These are phyloP conservation scores for Gomphus sp. DNA, from an alignment of 1,284 basidiomycete species.

Conservation along the genomic window DNA sequence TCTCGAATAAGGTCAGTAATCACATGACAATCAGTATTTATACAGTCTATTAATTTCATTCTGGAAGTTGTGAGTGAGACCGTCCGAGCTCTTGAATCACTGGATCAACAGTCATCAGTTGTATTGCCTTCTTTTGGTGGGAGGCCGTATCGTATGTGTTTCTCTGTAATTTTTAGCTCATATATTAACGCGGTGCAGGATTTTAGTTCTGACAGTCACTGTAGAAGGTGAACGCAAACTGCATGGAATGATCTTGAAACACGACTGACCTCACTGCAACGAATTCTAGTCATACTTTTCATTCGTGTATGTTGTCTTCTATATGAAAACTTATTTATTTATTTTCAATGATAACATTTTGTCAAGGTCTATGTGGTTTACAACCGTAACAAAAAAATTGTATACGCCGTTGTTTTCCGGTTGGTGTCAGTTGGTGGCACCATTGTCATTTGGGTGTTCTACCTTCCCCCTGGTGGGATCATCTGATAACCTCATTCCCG, in stretches of 20 bases:
- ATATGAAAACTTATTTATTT: neutral
- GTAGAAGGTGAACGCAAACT: too few species aligned
- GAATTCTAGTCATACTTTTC: too few species aligned
- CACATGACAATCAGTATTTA: too few species aligned
- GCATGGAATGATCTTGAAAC: too few species aligned
- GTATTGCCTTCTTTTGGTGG: too few species aligned
- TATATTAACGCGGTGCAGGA: neutral
- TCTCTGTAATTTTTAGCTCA: neutral
- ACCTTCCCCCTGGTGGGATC: neutral
- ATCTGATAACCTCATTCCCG: neutral
- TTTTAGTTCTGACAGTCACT: neutral
- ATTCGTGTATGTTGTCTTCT: too few species aligned
- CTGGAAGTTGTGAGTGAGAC: too few species aligned
- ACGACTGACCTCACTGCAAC: too few species aligned
- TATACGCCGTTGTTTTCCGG: neutral
- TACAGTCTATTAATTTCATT: too few species aligned
- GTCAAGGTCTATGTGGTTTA: conserved; percentile 15
- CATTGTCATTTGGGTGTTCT: neutral
- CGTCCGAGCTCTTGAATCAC: too few species aligned
- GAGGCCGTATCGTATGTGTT: neutral
- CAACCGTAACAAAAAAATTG: conserved; percentile 11
- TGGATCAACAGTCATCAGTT: too few species aligned
- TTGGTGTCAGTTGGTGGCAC: neutral
- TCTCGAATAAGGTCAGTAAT: too few species aligned
- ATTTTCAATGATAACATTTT: neutral